Base-by-base conservation (phyloP, 2,329 filamentous ascomycete genomes). In the Fusarium papillatum region DNA sequence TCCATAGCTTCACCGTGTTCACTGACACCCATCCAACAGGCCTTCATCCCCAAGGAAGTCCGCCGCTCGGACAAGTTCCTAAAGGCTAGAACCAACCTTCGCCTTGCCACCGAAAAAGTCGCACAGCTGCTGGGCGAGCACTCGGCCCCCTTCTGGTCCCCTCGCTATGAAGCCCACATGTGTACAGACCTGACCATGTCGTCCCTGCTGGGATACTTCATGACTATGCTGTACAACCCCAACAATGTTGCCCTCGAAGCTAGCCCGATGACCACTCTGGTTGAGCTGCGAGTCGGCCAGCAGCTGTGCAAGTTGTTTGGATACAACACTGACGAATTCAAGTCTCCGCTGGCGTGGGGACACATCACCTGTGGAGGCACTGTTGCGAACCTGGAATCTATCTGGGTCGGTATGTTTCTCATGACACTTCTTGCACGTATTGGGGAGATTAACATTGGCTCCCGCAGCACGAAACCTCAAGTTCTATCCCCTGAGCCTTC, bases 221-320 rank as follows among this genome's bases (percentile, higher is more conserved):
- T 86, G 81, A 86, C 86, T 0, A 88, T 88, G 86, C 39, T 88
- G 29, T 88, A 87, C 69, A 88, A 88, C 60, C 86, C 87, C 0
- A 89, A 88, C 79, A 88, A 88, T 41, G 84, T 88, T 2, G 81
- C 86, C 2, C 75, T 87, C 0, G 87, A 88, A 69, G 86, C 84
- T 2, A 88, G 85, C 50, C 87, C 87, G 1, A 73, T 88, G 16
- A 85, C 85, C 0, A 88, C 86, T 0, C 68, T 86, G 4, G 82
- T 85, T 6, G 87, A 89, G 71, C 83, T 86, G 7, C 80, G 84
- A 46, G 86, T 86, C 3, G 87, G 87, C 1, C 76, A 87, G 66
- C 84, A 89, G 66, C 79, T 88, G 16, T 88, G 85, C 48, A 77
- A 85, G 5, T 72, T 88, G 34, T 85, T 89, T 39, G 87, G 87